phyloP scores from a whole-genome alignment of 164 flowering plant genomes.

The Tetrastigma voinierianum region DNA sequence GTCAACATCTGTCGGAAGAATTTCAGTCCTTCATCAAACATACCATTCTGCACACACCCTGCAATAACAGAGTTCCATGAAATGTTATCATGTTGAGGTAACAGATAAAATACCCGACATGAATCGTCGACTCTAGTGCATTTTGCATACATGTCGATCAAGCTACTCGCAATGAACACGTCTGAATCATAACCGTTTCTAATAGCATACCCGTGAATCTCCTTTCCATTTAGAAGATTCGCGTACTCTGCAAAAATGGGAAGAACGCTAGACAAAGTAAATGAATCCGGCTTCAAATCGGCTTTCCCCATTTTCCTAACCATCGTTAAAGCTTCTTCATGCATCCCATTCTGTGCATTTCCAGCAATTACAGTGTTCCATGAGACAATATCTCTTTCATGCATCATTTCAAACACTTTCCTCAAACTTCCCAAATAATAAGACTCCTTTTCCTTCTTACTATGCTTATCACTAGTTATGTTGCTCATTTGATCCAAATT shows the following conservation, averaged over 20 bases:
- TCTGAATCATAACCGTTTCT: constrained; percentile 62
- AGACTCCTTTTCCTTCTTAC: constrained; percentile 7
- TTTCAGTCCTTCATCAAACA: constrained; percentile 68
- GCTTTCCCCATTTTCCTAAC: constrained; percentile 68
- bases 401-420: constrained; percentile 75
- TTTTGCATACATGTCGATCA: constrained; percentile 92
- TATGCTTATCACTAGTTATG: background rate
- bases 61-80: constrained; percentile 89
- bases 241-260: constrained; percentile 72
- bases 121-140: constrained; percentile 65
- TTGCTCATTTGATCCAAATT: background rate
- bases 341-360: constrained; percentile 61
- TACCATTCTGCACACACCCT: constrained; percentile 81
- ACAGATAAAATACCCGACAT: constrained; percentile 38
- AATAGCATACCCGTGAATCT: constrained; percentile 75
- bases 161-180: constrained; percentile 71
- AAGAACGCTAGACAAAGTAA: constrained; percentile 72
- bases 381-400: constrained; percentile 70
- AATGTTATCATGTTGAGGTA: constrained; percentile 60
- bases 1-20: constrained; percentile 72
- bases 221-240: constrained; percentile 70
- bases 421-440: constrained; percentile 36
- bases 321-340: constrained; percentile 60
- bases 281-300: constrained; percentile 70
- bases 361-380: constrained; percentile 88